Evolutionary conservation across 2,329 filamentous ascomycete species (phyloP), one percentile per base, ranked within the genome.

Genomic region (Cladophialophora carrionii): DNA sequence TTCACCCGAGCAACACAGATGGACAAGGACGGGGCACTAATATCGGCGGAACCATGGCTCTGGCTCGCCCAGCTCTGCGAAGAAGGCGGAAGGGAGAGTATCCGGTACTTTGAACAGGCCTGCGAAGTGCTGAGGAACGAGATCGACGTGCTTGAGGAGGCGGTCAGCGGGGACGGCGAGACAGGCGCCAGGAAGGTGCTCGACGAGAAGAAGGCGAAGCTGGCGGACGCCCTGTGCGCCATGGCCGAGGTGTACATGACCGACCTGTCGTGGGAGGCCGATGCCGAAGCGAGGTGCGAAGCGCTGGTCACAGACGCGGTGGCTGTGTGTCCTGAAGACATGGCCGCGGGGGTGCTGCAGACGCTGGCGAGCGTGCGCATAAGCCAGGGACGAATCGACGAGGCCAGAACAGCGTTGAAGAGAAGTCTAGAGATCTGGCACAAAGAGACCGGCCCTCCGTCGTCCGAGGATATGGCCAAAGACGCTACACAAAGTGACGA

Each of bases 231-330:
- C n/a, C 84, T 99, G 41, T 99, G 96, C 78, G 92, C 91, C 31
- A 91, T 98, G 66, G 88, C 91, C 6, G 95, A 99, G 80, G 92
- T 99, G 57, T 99, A 97, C 82, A 99, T 99, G 95, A 99, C 95
- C 10, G 95, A 99, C 80, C 80, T 98, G 72, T 95, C 90, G 73
- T 95, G 86, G 76, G 93, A 97, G 78, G 87, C 88, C 59, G 92
- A 97, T 74, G 95, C 94, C 4, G 95, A 99, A 80, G 82, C 85
- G 70, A 86, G 89, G 71, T 99, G 96, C 81, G 94, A 99, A 78
- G 81, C 86, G 4, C 87, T 96, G 65, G 87, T 98, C 69, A 96
- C 93, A 5, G 92, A 99, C 80, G 95, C 95, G 29, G 88, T 95
- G 63, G 81, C 96, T 72, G 86, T 96, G 67, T 90, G 90, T 64